Evolutionary conservation across 75 land plant species (phyloP), one percentile per base, ranked within the genome.

Genomic region (Ceratopteris richardii): DNA sequence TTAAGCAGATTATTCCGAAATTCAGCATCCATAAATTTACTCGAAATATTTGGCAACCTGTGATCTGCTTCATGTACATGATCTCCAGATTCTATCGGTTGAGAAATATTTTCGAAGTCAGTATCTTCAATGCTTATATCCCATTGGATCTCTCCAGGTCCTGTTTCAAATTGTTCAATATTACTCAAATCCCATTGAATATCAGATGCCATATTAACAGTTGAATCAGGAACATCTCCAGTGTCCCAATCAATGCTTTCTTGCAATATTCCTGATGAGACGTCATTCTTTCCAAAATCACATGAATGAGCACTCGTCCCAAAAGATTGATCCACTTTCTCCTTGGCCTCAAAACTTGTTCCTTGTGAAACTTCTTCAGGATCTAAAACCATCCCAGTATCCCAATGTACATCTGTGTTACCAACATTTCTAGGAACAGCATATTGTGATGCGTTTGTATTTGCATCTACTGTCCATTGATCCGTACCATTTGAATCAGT

Each of bases 1-100:
- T 88, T 81, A 29, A 93, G 82, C 69, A 93, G 75, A 46, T 72
- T 78, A 57, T 88, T 93, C 47, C 90, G 63, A 66, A 85, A 93
- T 29, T 85, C 87, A n/a, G 79, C 80, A 64, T 85, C 90, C 70
- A 83, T 25, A 41, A 93, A 73, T 37, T 68, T 74, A 47, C 86
- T 82, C 67, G 75, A 67, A 1, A 61, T 66, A 37, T 71, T 75
- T 14, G 30, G 57, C 19, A 27, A 54, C 57, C 55, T 65, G 29
- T 66, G 61, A n/a, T 29, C 58, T 37, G 58, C 31, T 37, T n/a
- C n/a, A 50, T 26, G 13, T 29, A 58, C 56, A 58, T 60, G 47
- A 37, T 26, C 26, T 64, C 14, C 53, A 29, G 21, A 61, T 28
- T 20, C 1, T 43, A 36, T 36, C 51, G 58, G 21, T 36, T 69